Base-by-base conservation (phyloP, 257 asterid species). In the Fraxinus pennsylvanica region DNA sequence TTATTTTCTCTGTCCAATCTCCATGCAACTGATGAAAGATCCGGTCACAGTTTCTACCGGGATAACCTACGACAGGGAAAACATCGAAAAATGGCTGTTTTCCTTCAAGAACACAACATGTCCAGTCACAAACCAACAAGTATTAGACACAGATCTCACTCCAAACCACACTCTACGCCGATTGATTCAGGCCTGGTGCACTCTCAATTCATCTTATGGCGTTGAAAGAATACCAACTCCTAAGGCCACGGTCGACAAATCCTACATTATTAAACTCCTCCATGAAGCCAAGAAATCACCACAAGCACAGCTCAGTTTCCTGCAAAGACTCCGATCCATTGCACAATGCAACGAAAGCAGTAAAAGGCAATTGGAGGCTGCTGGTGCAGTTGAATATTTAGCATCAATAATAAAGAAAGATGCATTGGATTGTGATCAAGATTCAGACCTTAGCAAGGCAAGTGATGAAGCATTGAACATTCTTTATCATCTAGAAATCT, bases 11-110 rank as follows among this genome's bases (percentile, higher is more conserved):
- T 94, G 97, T 71, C 97, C 97, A 6, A 94, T 92, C 47, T 92
- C 96, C 15, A 85, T 92, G 92, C 93, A 94, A 81, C 83, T 92
- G 3, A 94, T 94, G 98, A 83, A 75, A 38, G 97, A 94, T 84
- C 98, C 97, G 0, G 98, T 94, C 1, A 89, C 85, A 1, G 72
- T 91, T 63, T 50, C 93, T 2, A 87, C 97, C 3, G 98, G 98
- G 1, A 92, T 94, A 25, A 89, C 98, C 0, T 93, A 92, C 78
- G 96, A 93, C 80, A n/a, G 98, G 3, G 81, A 79, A 59, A 84
- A 45, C 86, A 92, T 93, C 25, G 91, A 90, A 17, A 93, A 82
- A 78, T 93, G 97, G 98, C 22, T 93, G 27, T 87, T 78, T 22
- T 79, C 91, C 1, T 63, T 81, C 86, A 86, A 80, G 43, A 89